Evolutionary conservation across 1,284 basidiomycete genomes (phyloP), one percentile per base, ranked within the genome.

Genomic region (Cerioporus squamosus): DNA sequence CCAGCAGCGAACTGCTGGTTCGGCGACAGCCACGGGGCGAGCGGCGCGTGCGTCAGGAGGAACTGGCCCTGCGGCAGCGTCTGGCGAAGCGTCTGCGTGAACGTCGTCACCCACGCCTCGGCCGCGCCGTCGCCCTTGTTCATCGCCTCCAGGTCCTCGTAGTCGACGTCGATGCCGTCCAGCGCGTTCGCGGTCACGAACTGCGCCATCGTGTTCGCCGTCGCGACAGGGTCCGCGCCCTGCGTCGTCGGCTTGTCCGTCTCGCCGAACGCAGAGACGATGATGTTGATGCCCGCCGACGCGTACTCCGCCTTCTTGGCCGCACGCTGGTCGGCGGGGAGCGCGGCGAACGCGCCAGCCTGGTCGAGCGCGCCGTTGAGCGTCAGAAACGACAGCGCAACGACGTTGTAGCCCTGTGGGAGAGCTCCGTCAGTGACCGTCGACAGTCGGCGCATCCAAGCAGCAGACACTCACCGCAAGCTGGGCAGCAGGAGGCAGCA

Each of bases 101-200:
- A 79, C 2, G 71, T 72, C 31, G 75, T 74, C 1, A 82, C 61
- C 79, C 78, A 78, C 44, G 70, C 45, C 70, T 78, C 76, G 36
- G 78, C 76, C 7, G 60, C 57, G 31, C 78, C 75, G 56, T 68
- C 66, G 17, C 73, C 73, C 38, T 65, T 68, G 61, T 82, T 71
- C 68, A 83, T 74, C 10, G 79, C 79, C 40, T 68, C 69, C 55
- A 81, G 77, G 65, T 83, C 82, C 70, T 85, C 82, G 56, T 81
- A 85, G 68, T 86, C 83, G 44, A 86, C 76, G 53, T 86, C 84
- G 44, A 86, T 71, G 38, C 84, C 85, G 63, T 86, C 79, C n/a
- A 86, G 68, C 23, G 74, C 71, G 42, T 63, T 54, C 29, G 38
- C 42, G 40, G 48, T 26, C 47, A 63, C 57, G 61, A 79, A 80